Evolutionary conservation across 2,329 filamentous ascomycete genomes (phyloP).

Genomic region (Thermothelomyces thermophilus): DNA sequence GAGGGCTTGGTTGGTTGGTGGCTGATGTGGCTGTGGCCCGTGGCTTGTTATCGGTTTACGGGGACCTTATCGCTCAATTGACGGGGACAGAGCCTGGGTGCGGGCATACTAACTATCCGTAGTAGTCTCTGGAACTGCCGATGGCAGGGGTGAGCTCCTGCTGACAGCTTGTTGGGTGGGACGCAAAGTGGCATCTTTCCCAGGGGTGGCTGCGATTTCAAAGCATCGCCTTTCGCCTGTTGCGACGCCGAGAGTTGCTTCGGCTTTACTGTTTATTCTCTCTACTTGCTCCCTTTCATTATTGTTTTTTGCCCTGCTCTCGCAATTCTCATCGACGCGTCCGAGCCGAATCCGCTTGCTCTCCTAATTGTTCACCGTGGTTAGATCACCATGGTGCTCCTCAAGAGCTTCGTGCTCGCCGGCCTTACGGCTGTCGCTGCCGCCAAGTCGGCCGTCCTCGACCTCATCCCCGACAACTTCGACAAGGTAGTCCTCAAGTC

Average conservation of each 20-base stretch:
- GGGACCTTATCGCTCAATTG: not conserved
- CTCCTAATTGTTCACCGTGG: not conserved
- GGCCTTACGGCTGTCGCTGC: constrained; percentile 49
- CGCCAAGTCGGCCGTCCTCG: constrained; percentile 77
- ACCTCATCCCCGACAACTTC: constrained; percentile 86
- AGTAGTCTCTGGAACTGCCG: no score
- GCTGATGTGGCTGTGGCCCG: constrained; percentile 14
- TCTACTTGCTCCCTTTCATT: constrained; percentile 7
- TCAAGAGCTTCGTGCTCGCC: constrained; percentile 55
- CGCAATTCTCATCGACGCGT: constrained; percentile 6
- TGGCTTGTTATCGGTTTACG: constrained; percentile 1
- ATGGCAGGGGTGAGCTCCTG: constrained; percentile 11
- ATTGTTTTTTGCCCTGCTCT: not conserved
- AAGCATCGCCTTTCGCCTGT: constrained; percentile 26
- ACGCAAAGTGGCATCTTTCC: constrained; percentile 34
- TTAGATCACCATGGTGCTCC: constrained; percentile 43
- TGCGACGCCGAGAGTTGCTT: constrained; percentile 13
- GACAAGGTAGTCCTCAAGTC: constrained; percentile 83
- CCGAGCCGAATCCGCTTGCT: not conserved
- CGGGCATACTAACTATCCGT: no score
- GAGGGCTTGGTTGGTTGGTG: constrained; percentile 16
- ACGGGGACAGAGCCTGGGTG: not conserved
- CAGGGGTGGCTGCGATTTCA: constrained; percentile 28
- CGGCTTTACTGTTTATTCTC: not conserved
- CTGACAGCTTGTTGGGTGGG: constrained; percentile 8